Percentiles rank a stretch among this genome's conserved stretches.
phyloP scores from a whole-genome alignment of 2,329 filamentous ascomycete genomes.

The Ophiocordyceps sinensis region DNA sequence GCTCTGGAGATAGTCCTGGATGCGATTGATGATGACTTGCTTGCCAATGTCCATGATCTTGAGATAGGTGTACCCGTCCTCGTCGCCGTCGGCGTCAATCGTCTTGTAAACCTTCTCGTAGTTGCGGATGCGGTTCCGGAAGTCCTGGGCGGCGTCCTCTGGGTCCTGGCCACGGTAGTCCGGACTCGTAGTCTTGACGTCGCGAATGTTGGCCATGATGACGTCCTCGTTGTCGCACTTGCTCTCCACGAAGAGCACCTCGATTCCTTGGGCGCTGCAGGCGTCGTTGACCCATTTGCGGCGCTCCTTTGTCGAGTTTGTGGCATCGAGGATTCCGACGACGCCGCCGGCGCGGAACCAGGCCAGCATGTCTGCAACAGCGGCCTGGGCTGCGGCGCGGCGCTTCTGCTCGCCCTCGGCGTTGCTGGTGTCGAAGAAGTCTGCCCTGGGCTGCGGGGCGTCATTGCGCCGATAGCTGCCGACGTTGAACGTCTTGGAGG shows the following conservation, averaged over 20 bases:
- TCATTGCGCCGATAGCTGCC: conserved; percentile 85
- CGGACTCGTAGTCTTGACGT: conserved; percentile 92
- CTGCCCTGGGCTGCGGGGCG: conserved; percentile 79
- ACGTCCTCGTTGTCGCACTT: conserved; percentile 92
- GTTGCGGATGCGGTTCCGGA: conserved; percentile 85
- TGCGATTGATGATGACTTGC: conserved; percentile 95
- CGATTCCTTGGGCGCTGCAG: conserved; percentile 61
- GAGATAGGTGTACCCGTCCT: conserved; percentile 80
- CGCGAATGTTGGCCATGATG: conserved; percentile 96
- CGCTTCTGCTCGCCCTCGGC: conserved; percentile 80
- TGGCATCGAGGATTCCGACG: conserved; percentile 90
- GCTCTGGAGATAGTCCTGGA: conserved; percentile 92
- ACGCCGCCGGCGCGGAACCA: conserved; percentile 78
- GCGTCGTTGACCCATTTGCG: conserved; percentile 82
- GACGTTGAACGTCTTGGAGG: conserved; percentile 91
- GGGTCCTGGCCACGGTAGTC: conserved; percentile 93
- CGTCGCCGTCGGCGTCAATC: conserved; percentile 66
- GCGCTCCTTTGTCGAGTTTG: conserved; percentile 83
- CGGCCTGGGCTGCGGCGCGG: conserved; percentile 77
- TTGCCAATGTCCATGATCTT: conserved; percentile 95
- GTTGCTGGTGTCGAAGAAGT: conserved; percentile 91
- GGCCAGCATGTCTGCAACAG: conserved; percentile 80
- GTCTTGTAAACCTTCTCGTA: conserved; percentile 97
- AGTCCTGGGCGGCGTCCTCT: conserved; percentile 78
- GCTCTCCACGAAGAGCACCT: conserved; percentile 91